phyloP scores from a whole-genome alignment of 148 eudicot genomes.

The Amaranthus palmeri region DNA sequence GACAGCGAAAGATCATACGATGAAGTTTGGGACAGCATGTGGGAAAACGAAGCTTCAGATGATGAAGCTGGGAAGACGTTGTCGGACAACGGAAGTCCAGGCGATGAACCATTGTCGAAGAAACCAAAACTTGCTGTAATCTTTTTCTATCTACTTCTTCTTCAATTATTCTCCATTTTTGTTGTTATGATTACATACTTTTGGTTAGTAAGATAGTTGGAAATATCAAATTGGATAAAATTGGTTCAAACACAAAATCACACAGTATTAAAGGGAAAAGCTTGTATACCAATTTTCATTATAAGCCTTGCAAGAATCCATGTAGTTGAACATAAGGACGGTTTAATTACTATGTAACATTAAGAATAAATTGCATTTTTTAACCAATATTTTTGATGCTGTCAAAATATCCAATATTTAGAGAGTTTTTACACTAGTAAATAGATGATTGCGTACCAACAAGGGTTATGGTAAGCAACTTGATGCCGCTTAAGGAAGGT shows the following conservation, averaged over 20 bases:
- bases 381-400: too few relatives aligned
- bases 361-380: too few relatives aligned
- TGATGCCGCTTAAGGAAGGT: neutral
- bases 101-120: neutral
- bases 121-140: neutral
- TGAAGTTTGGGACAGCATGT: too few relatives aligned
- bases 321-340: neutral
- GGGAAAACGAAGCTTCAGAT: too few relatives aligned
- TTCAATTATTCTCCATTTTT: neutral
- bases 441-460: neutral
- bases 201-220: neutral
- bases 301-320: neutral
- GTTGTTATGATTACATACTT: neutral
- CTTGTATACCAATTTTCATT: too few relatives aligned
- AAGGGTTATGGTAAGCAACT: neutral
- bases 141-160: neutral
- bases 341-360: neutral
- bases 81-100: neutral
- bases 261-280: too few relatives aligned
- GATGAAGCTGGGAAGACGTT: neutral
- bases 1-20: too few relatives aligned
- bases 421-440: too few relatives aligned
- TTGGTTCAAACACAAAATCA: neutral
- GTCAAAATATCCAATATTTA: too few relatives aligned
- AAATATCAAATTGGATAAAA: too few relatives aligned